phyloP scores from a whole-genome alignment of 176 grass and related monocot genomes.

The Phyllostachys edulis region DNA sequence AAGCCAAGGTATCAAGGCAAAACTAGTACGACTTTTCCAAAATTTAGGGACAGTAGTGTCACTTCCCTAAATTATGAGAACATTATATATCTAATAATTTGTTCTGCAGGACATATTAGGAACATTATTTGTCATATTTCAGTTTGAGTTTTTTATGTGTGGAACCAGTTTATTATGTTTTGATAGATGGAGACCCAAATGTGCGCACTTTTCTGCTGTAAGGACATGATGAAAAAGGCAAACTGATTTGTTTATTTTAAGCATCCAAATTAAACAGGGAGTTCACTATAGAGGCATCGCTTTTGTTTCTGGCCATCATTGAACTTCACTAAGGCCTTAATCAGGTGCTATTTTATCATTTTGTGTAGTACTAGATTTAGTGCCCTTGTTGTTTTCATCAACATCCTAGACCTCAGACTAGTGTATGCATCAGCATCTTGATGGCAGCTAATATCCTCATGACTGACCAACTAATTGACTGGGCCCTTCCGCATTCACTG shows the following conservation, averaged over 20 bases:
- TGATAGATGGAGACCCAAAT: constrained; percentile 35
- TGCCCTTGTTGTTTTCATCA: constrained; percentile 41
- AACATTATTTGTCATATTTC: constrained; percentile 35
- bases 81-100: constrained; percentile 42
- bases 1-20: constrained; percentile 26
- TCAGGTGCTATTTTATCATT: constrained; percentile 33
- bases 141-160: constrained; percentile 12
- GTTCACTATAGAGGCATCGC: constrained; percentile 15
- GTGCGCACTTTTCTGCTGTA: constrained; percentile 27
- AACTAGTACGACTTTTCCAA: constrained; percentile 33
- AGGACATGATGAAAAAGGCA: constrained; percentile 33
- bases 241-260: constrained; percentile 32
- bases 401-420: constrained; percentile 32
- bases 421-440: constrained; percentile 12
- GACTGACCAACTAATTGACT: constrained; percentile 60
- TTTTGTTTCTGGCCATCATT: constrained; percentile 38
- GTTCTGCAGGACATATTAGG: constrained; percentile 36
- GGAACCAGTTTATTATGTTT: constrained; percentile 40
- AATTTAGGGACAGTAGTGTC: constrained; percentile 41
- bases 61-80: constrained; percentile 33
- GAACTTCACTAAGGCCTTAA: constrained; percentile 29
- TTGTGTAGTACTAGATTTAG: constrained; percentile 37
- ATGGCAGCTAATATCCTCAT: constrained; percentile 43
- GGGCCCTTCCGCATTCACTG: constrained; percentile 50
- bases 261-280: constrained; percentile 27